Conservation (phyloP, 768 basidiomycete genomes). For the Austroboletus festivus region DNA sequence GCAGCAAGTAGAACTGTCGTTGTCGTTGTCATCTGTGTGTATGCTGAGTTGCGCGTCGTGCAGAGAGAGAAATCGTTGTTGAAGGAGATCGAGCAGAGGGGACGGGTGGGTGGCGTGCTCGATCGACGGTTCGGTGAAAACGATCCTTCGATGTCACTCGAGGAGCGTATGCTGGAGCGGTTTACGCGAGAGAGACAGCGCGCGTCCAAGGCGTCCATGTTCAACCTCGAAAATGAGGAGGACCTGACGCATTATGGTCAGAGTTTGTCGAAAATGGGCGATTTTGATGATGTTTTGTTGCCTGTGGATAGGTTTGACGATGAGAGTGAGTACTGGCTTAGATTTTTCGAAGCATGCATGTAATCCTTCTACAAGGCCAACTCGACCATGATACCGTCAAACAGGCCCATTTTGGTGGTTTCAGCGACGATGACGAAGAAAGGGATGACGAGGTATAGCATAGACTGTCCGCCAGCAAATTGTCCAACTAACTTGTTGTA, state of each 20-base stretch:
- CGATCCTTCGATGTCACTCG: slow-evolving; percentile 86
- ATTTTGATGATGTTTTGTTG: slow-evolving; percentile 69
- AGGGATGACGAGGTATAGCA: slow-evolving; percentile 46
- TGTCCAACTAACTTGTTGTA: slow-evolving; percentile 29
- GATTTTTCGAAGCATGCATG: not conserved
- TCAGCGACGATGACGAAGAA: slow-evolving; percentile 63
- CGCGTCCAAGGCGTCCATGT: slow-evolving; percentile 67
- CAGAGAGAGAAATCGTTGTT: slow-evolving; percentile 86
- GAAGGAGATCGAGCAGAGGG: slow-evolving; percentile 81
- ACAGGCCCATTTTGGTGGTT: slow-evolving; percentile 82
- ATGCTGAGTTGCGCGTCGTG: slow-evolving; percentile 1
- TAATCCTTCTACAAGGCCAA: slow-evolving; percentile 44
- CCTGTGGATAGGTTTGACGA: slow-evolving; percentile 50
- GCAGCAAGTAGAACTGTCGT: slow-evolving; percentile 62
- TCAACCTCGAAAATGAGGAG: slow-evolving; percentile 90
- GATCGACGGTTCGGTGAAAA: slow-evolving; percentile 97
- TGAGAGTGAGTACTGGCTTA: slow-evolving; percentile 32
- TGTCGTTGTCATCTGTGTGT: not conserved
- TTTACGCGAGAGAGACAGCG: slow-evolving; percentile 90
- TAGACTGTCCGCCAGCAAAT: slow-evolving; percentile 2
- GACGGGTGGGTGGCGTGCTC: slow-evolving; percentile 81
- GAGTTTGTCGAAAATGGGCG: slow-evolving; percentile 79
- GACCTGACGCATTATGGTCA: slow-evolving; percentile 91
- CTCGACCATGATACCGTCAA: slow-evolving; percentile 66
- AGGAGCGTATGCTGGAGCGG: slow-evolving; percentile 95